These are phyloP conservation scores for Zasmidium cellare DNA, from an alignment of 2,329 filamentous ascomycete species.

Conservation along the genomic window DNA sequence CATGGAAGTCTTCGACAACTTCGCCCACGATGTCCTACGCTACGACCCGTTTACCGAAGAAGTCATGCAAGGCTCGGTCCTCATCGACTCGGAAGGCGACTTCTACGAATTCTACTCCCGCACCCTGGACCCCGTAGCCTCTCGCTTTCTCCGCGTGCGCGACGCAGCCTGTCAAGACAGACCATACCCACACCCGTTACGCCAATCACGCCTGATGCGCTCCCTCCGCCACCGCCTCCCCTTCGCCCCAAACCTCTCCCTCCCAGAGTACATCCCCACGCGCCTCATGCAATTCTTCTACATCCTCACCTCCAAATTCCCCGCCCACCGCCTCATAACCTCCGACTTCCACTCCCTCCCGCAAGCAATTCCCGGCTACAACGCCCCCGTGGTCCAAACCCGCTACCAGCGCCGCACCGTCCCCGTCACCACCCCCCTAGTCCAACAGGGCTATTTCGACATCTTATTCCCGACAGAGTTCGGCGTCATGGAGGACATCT, in stretches of 20 bases:
- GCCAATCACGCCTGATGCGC: slow-evolving; percentile 55
- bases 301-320: slow-evolving; percentile 83
- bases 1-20: slow-evolving; percentile 98
- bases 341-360: slow-evolving; percentile 89
- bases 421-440: slow-evolving; percentile 84
- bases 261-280: slow-evolving; percentile 91
- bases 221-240: slow-evolving; percentile 65
- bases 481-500: slow-evolving; percentile 83
- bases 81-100: slow-evolving; percentile 82
- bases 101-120: slow-evolving; percentile 93
- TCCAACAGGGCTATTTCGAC: slow-evolving; percentile 98
- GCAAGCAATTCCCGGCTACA: slow-evolving; percentile 78
- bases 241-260: slow-evolving; percentile 72
- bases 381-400: slow-evolving; percentile 95
- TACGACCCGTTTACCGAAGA: slow-evolving; percentile 81
- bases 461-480: slow-evolving; percentile 99
- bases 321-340: slow-evolving; percentile 81
- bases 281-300: slow-evolving; percentile 96
- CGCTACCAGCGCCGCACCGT: slow-evolving; percentile 84
- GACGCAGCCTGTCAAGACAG: slow-evolving; percentile 66
- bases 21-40: slow-evolving; percentile 89
- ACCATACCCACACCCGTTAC: slow-evolving; percentile 64
- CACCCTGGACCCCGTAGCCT: slow-evolving; percentile 76
- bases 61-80: slow-evolving; percentile 82
- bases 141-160: slow-evolving; percentile 80